Evolutionary conservation across 176 grass and related monocot genomes (phyloP).

Genomic region (Themeda triandra): DNA sequence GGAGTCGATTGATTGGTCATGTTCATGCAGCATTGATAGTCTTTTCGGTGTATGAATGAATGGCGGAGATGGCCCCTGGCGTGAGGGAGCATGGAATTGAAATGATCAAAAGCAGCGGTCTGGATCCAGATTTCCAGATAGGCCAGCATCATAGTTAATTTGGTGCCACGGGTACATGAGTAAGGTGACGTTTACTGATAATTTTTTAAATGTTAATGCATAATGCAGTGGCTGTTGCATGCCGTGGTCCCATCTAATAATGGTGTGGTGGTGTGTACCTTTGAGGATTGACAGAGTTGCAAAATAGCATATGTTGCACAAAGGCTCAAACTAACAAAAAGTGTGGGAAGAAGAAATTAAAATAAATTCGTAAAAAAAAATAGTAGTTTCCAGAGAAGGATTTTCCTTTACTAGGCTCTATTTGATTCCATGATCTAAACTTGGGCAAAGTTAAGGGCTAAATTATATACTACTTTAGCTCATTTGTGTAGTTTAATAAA

Average conservation of each 20-base stretch:
- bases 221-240: slow-evolving; percentile 34
- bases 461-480: too few relatives aligned
- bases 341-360: not conserved
- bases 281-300: slow-evolving; percentile 29
- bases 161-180: slow-evolving; percentile 45
- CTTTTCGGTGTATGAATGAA: slow-evolving; percentile 42
- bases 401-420: too few relatives aligned
- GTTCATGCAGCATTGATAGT: slow-evolving; percentile 30
- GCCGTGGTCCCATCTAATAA: slow-evolving; percentile 37
- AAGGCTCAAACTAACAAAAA: not conserved
- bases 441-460: too few relatives aligned
- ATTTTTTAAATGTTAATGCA: slow-evolving; percentile 23
- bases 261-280: slow-evolving; percentile 34
- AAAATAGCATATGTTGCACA: slow-evolving; percentile 22
- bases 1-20: slow-evolving; percentile 39
- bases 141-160: slow-evolving; percentile 51
- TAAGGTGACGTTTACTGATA: slow-evolving; percentile 41
- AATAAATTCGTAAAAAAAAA: not conserved
- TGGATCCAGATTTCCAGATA: slow-evolving; percentile 61
- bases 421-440: too few relatives aligned
- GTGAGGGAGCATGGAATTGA: slow-evolving; percentile 35
- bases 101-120: slow-evolving; percentile 46
- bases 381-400: not conserved
- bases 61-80: slow-evolving; percentile 44
- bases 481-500: too few relatives aligned